A percentile compares a stretch with the other conserved stretches of the same genome.
phyloP scores from a whole-genome alignment of 2,329 filamentous ascomycete species.

The Diaporthe aspalathi region DNA sequence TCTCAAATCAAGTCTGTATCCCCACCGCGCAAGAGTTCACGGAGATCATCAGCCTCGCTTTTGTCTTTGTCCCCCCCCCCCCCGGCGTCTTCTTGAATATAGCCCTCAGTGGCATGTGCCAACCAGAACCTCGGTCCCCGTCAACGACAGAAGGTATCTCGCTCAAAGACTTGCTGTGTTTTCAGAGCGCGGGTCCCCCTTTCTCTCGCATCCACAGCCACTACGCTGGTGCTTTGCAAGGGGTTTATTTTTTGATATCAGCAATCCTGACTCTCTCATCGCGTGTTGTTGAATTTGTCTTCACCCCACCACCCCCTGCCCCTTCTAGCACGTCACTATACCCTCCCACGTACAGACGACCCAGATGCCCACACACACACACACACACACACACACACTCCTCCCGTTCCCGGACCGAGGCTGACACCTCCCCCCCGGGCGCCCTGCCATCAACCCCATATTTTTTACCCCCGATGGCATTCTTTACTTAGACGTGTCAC shows the following conservation, averaged over 20 bases:
- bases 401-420: conserved; percentile 14
- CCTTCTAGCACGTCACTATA: not conserved
- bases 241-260: not conserved
- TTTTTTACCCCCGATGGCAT: not conserved
- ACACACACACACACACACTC: conserved; percentile 1
- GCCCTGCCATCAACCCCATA: not conserved
- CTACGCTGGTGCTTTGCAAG: not conserved
- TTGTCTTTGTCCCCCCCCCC: not conserved
- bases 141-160: not conserved
- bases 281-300: too few species aligned
- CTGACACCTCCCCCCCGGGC: too few species aligned
- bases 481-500: not conserved
- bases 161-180: not conserved
- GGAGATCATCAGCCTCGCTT: not conserved
- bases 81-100: not conserved
- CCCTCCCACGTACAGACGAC: not conserved
- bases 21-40: not conserved
- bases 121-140: conserved; percentile 8
- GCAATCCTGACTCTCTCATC: not conserved
- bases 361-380: not conserved
- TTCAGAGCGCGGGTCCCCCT: conserved; percentile 8
- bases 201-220: conserved; percentile 17
- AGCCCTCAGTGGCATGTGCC: conserved; percentile 2
- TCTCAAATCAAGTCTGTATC: conserved; percentile 17
- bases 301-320: not conserved